Conservation (phyloP, 768 basidiomycete genomes). For the Rhodotorula graminis region DNA sequence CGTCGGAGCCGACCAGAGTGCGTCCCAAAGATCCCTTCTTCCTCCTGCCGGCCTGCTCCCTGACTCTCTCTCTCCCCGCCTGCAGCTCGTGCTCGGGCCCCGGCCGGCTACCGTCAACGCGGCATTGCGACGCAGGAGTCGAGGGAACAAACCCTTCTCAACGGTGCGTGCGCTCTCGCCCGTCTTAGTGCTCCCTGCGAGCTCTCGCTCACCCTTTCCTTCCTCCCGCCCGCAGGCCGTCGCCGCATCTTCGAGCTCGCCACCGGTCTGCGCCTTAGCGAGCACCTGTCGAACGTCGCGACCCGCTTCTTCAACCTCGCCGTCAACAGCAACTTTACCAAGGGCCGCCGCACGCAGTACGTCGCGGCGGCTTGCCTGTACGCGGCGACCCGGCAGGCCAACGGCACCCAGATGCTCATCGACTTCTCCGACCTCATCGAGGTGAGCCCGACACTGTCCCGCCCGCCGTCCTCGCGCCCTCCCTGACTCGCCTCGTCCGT, state of each 20-base stretch:
- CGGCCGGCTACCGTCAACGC: conserved; percentile 39
- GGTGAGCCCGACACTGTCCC: conserved; percentile 50
- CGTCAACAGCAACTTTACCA: conserved; percentile 86
- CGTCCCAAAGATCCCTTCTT: conserved; percentile 45
- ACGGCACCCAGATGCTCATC: conserved; percentile 95
- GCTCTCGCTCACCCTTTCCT: neutral
- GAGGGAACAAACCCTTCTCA: conserved; percentile 82
- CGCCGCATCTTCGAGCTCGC: conserved; percentile 79
- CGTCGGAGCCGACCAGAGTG: conserved; percentile 85
- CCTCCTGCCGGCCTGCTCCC: neutral
- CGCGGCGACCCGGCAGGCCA: conserved; percentile 83
- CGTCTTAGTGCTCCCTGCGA: neutral
- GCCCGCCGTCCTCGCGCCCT: neutral
- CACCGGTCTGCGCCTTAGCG: conserved; percentile 68
- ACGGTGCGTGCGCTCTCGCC: conserved; percentile 56
- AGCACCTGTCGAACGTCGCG: conserved; percentile 72
- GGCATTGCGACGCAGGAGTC: conserved; percentile 75
- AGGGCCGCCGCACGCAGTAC: conserved; percentile 84
- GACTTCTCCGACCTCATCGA: conserved; percentile 96
- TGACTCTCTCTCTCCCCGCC: neutral
- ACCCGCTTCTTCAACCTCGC: conserved; percentile 86
- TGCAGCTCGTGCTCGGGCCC: conserved; percentile 60
- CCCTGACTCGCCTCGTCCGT: neutral
- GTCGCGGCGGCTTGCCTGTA: conserved; percentile 96
- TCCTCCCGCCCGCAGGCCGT: conserved; percentile 53